Percentiles rank a stretch among this genome's conserved stretches.
Conservation (phyloP, 192 early-diverging fungal genomes). For the Backusella mclennaniae region DNA sequence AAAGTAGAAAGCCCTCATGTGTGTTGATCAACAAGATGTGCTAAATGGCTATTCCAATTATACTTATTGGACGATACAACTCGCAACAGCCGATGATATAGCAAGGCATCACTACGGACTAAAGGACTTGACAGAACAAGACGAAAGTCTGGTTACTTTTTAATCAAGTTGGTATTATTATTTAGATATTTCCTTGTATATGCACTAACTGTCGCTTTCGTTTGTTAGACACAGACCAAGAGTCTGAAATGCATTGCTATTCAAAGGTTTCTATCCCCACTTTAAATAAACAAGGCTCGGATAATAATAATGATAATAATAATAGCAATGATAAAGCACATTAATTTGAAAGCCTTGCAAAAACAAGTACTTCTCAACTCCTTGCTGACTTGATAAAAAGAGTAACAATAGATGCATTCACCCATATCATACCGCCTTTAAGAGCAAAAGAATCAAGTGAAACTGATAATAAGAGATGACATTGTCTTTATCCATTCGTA, state of each 20-base stretch:
- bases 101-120: neutral
- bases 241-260: neutral
- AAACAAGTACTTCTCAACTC: neutral
- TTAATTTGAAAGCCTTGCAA: neutral
- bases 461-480: neutral
- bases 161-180: neutral
- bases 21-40: neutral
- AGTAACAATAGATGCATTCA: neutral
- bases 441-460: neutral
- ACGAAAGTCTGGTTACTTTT: neutral
- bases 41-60: neutral
- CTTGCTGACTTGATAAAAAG: neutral
- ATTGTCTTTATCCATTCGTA: neutral
- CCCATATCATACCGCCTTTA: neutral
- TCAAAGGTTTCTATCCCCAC: neutral
- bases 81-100: neutral
- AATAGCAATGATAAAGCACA: neutral
- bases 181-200: too few relatives aligned
- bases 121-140: neutral
- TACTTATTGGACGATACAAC: neutral
- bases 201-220: too few relatives aligned
- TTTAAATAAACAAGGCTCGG: neutral
- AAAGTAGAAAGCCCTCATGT: neutral
- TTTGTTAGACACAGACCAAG: neutral
- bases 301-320: neutral